Evolutionary conservation across 1,284 basidiomycete species (phyloP), one percentile per base, ranked within the genome.

Genomic region (Fomitopsis pinicola): DNA sequence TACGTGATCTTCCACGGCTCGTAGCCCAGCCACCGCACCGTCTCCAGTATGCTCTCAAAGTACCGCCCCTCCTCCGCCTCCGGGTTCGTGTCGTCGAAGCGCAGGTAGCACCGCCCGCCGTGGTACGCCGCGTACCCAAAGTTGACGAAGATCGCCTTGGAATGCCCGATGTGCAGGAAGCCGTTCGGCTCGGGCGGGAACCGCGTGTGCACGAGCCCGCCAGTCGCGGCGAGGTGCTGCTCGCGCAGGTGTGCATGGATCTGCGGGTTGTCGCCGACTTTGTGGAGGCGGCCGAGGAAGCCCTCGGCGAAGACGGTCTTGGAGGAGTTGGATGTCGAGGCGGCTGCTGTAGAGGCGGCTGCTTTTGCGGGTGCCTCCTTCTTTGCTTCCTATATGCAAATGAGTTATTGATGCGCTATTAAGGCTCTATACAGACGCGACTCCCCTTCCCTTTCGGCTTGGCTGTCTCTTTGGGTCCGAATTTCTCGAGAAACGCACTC

Each of bases 1-100:
- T 99, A 99, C 14, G 97, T 99, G 78, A 99, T 95, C 77, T 95
- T 95, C 92, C 93, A 98, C 5, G 97, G 97, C 75, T 99, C 96
- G 70, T 89, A 99, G 1, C 97, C 97, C 33, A 99, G 84, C 97
- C 97, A 99, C 66, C 96, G 85, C 54, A 99, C 85, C 65, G 91
- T 94, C 77, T 98, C 96, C 69, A 99, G 79, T 59, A 99, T 98
- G 64, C 93, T 97, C 74, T 97, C 94, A 72, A 99, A 98, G 77
- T 97, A 99, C 66, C 87, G 82, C 48, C 88, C 95, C 77, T 99
- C 97, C 75, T 99, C 97, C 55, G 95, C 95, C 76, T 97, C 95
- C 0, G 97, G 97, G 75, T 99, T 99, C 42, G 97, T 99, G 76
- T 99, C 97, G 73, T 99, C 97, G 72, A 92, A 99, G 61, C 96